A percentile compares a stretch with the other conserved stretches of the same genome.
Evolutionary conservation across 2,329 filamentous ascomycete genomes (phyloP).

Genomic region (Fusarium buharicum): DNA sequence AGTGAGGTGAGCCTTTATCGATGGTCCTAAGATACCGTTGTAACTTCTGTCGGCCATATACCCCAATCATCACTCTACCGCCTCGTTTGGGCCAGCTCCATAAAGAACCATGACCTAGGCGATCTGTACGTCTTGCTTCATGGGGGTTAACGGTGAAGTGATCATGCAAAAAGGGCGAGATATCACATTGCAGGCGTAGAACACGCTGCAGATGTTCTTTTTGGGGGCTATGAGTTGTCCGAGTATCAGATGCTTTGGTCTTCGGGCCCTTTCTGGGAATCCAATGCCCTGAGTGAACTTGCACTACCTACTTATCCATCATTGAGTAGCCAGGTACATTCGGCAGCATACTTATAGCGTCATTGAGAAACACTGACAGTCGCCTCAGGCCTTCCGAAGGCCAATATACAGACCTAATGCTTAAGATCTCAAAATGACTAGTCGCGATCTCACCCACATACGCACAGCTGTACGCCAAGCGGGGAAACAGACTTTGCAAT

Average conservation of each 20-base stretch:
- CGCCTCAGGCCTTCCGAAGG: not conserved
- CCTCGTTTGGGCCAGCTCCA: slow-evolving; percentile 31
- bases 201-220: slow-evolving; percentile 3
- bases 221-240: slow-evolving; percentile 4
- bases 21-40: slow-evolving; percentile 18
- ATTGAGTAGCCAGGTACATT: not conserved
- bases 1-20: slow-evolving; percentile 13
- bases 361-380: not conserved
- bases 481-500: slow-evolving; percentile 12
- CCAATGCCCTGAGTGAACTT: not conserved
- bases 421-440: slow-evolving; percentile 21
- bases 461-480: slow-evolving; percentile 5
- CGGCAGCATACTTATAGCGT: not conserved
- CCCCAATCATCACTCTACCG: slow-evolving; percentile 32
- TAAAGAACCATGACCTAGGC: slow-evolving; percentile 13
- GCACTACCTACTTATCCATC: not conserved
- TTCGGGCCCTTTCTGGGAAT: not conserved
- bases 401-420: not conserved
- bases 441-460: slow-evolving; percentile 13
- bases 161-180: slow-evolving; percentile 26
- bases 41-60: slow-evolving; percentile 25
- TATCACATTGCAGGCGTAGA: slow-evolving; percentile 34
- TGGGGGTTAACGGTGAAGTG: slow-evolving; percentile 19
- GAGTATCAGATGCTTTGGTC: slow-evolving; percentile 4
- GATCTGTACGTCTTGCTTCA: slow-evolving; percentile 18